Percentiles rank a stretch among this genome's conserved stretches.
Evolutionary conservation across 1,284 basidiomycete species (phyloP).

Genomic region (Leccinum insolens): DNA sequence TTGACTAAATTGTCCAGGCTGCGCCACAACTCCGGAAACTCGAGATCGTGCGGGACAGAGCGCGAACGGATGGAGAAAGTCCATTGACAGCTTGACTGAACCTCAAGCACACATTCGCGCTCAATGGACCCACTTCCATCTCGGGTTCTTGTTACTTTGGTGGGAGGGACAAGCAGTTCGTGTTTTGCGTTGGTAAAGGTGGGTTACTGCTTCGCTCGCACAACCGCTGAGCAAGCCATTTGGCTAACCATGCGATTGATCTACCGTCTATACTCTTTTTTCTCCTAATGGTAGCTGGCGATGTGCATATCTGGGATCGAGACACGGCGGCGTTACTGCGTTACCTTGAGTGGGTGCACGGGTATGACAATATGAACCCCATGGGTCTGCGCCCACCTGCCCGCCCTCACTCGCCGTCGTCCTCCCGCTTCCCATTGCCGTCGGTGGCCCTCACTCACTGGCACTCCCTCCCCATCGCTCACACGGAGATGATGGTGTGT

Average conservation of each 20-base stretch:
- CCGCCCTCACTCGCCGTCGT: no score
- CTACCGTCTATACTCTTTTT: constrained; percentile 28
- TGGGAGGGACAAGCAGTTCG: constrained; percentile 71
- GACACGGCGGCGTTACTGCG: constrained; percentile 71
- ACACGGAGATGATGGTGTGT: no score
- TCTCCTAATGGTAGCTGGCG: constrained; percentile 54
- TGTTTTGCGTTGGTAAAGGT: constrained; percentile 79
- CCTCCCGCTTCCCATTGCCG: no score
- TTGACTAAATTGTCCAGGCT: constrained; percentile 44
- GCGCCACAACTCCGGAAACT: constrained; percentile 77
- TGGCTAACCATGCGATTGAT: background rate
- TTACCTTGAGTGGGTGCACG: constrained; percentile 40
- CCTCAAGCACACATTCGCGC: constrained; percentile 69
- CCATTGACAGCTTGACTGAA: constrained; percentile 49
- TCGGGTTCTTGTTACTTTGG: constrained; percentile 80
- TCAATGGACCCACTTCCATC: constrained; percentile 69
- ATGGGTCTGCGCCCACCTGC: no score
- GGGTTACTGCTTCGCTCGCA: constrained; percentile 1
- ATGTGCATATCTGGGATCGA: constrained; percentile 84
- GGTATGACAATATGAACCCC: no score
- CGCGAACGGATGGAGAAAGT: constrained; percentile 29
- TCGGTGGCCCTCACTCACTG: no score
- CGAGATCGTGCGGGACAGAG: constrained; percentile 59
- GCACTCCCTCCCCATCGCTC: no score
- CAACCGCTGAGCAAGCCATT: background rate